Base-by-base conservation (phyloP, 2,329 filamentous ascomycete genomes). In the Metarhizium anisopliae region DNA sequence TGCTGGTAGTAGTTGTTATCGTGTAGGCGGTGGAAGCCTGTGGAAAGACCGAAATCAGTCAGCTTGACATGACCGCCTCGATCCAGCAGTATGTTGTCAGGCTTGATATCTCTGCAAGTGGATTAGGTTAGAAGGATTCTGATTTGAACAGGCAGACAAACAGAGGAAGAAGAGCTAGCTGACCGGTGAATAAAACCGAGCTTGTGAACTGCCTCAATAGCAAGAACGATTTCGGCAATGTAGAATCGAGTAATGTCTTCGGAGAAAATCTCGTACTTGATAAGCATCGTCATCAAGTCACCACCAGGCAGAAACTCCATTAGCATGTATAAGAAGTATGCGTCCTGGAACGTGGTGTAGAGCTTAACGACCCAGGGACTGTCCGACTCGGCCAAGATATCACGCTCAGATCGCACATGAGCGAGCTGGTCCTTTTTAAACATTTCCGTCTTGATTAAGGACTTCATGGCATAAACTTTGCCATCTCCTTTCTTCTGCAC, bases 221-320 rank as follows among this genome's bases (percentile, higher is more conserved):
- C 94, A 68, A 97, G 81, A 29, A 96, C 90, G 65, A 97, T 93
- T 72, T 99, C 93, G 29, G 94, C 94, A 83, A 99, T 99, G 74
- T 99, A 99, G 74, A 99, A 99, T 18, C 94, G 85, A 35, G 94
- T 99, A 63, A 99, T 97, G 63, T 99, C 94, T 71, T 97, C 93
- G 0, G 91, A 95, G 72, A 99, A 99, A 70, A 99, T 96, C 71
- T 99, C 94, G 68, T 99, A 99, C 80, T 97, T 99, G 77, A 99
- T 99, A 63, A 99, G 80, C 94, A 99, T 99, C 3, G 94, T 99
- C 94, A 99, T 99, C 70, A 99, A 74, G 76, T 99, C 94, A 72
- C 94, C 94, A 72, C 94, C 94, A 7, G 94, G 94, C 71, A 99
- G 81, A 74, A 97, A 99, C 74, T 99, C 94, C 94, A 99, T 99